Base-by-base conservation (phyloP, 306 rosid species). In the Nissolia schottii region DNA sequence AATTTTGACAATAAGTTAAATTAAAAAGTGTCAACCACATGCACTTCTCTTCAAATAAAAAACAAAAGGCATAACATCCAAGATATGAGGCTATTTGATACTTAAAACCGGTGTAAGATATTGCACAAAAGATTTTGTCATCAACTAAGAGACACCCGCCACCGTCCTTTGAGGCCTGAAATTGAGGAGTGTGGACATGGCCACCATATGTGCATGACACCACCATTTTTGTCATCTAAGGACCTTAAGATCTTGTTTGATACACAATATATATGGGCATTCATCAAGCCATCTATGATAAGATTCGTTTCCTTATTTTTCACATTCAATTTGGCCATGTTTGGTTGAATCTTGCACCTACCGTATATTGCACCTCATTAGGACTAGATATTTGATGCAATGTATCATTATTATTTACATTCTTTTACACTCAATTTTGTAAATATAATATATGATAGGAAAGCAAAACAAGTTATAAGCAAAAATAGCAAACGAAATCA, bases 211-310 rank as follows among this genome's bases (percentile, higher is more conserved):
- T 55, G 32, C 66, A 67, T 79, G 80, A 74, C 83, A 63, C 43
- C 67, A 61, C 20, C 15, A 51, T 64, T 64, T 76, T 73, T 15
- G 20, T 38, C 41, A 15, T 46, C 3, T 55, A 56, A 66, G 29
- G 32, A 49, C 59, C 56, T 65, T 45, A 78, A 76, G 69, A 85
- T 83, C 76, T 78, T 78, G 64, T 63, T 80, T 23, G 80, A 69
- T 65, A 45, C 51, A 45, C 51, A 45, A 15, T n/a, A 15, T 45
- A n/a, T 15, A n/a, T 15, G 16, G 48, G 25, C 48, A 15, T 60
- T 74, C 74, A 61, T 61, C 62, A 29, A 75, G 71, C 67, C 78
- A 82, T 70, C 83, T 60, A 74, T 69, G 62, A 29, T 63, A 66
- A 73, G 83, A 84, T 84, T 70, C 65, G 43, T 71, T 62, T 34